Evolutionary conservation across 2,329 filamentous ascomycete species (phyloP), one percentile per base, ranked within the genome.

Genomic region (Claviceps humidiphila): DNA sequence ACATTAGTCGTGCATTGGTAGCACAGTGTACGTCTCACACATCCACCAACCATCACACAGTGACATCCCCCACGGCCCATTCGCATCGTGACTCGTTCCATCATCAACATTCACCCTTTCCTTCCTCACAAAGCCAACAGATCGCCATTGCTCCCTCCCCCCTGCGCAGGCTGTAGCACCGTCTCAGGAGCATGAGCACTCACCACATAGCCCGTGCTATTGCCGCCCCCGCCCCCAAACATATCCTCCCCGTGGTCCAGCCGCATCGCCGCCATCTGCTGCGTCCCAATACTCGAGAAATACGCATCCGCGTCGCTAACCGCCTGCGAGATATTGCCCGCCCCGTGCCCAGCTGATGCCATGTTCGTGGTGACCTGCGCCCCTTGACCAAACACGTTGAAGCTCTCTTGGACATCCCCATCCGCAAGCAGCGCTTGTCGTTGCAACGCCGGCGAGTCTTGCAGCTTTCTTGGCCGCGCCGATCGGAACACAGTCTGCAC

Each of bases 401-500:
- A 73, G 40, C 72, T 75, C 70, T 84, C 84, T 57, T 81, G 77
- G 17, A 67, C 71, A 56, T 84, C 80, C 40, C 58, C 62, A 5
- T 65, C 61, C 17, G 74, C 75, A 1, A 78, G 77, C 0, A 87
- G 68, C 16, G 75, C 73, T 52, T 86, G 78, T 57, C 81, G 84
- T 69, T 96, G 93, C 41, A 98, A 74, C 0, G 90, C 90, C 0
- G 91, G 90, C 2, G 85, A 91, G 51, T 95, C 87, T 52, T 82
- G 76, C 2, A 98, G 75, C 53, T 82, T 83, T 22, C 89, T 79
- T 1, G 88, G 85, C 14, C 93, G 80, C 13, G 93, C 91, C 17
- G 84, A 85, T 53, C 93, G 85, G 75, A 98, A 98, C 9, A 98
- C 93, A 51, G 93, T 91, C 66, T 97, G 89, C 5, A 98, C 91